Base-by-base conservation (phyloP, 1,284 basidiomycete species). In the Clitocybe nebularis region DNA sequence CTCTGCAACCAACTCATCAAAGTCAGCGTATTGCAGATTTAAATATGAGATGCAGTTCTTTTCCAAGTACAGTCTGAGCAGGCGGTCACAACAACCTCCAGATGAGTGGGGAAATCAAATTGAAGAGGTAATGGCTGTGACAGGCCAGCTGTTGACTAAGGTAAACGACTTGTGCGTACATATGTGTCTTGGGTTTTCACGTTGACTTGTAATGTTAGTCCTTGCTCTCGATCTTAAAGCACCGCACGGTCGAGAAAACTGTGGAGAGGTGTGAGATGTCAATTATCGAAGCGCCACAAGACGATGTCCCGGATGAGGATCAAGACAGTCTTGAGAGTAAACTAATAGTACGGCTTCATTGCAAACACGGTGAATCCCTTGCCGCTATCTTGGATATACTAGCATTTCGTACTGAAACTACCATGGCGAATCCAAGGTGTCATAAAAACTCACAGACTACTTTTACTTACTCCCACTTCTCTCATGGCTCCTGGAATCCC, bases 341-440 rank as follows among this genome's bases (percentile, higher is more conserved):
- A 56, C 63, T 89, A 41, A 72, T 84, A 26, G 66, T 90, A 33
- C 78, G 81, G 47, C 60, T 90, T 39, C 73, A 87, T 54, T 90
- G 88, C 63, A 89, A 89, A 67, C 83, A 89, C 52, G 88, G 88
- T 84, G 57, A 52, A n/a, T n/a, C n/a, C n/a, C n/a, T n/a, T n/a
- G n/a, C n/a, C n/a, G n/a, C n/a, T n/a, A n/a, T n/a, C n/a, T n/a
- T n/a, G n/a, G n/a, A 64, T 53, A 22, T 42, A 19, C 25, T 17
- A 11, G 14, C 38, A 9, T n/a, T 33, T 21, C 7, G 5, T 8
- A n/a, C n/a, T 5, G 19, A 23, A 24, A 23, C 2, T 6, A 10
- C 5, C 9, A 24, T 40, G 3, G n/a, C 28, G 20, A 25, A 36
- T 39, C 25, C n/a, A 43, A 89, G 87, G 85, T 39, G 79, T 90